Conservation (phyloP, 306 rosid species). For the Astragalus glycyphyllos region DNA sequence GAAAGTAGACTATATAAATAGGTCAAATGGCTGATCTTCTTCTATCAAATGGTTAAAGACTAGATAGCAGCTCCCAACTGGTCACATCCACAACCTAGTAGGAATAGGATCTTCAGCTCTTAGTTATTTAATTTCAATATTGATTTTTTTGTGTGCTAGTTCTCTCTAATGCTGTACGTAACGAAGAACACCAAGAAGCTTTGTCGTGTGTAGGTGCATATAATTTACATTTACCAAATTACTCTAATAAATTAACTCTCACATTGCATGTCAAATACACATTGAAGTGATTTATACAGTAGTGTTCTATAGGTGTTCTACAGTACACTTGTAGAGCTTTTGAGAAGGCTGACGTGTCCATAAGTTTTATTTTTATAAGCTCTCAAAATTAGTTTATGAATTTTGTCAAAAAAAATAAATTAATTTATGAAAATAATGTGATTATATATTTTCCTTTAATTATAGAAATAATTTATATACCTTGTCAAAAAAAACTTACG, state of each 20-base stretch:
- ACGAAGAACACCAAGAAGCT: constrained; percentile 8
- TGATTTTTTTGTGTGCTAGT: constrained; percentile 28
- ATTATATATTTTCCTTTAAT: too few species aligned
- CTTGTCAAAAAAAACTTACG: too few species aligned
- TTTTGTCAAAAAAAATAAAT: too few species aligned
- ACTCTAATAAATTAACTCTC: constrained; percentile 34
- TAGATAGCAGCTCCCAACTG: not conserved
- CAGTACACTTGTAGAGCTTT: too few species aligned
- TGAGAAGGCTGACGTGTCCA: too few species aligned
- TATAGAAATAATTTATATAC: too few species aligned
- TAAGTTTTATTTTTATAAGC: too few species aligned
- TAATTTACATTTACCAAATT: constrained; percentile 20
- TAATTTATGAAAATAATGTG: too few species aligned
- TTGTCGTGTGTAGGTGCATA: constrained; percentile 26
- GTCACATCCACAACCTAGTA: constrained; percentile 3
- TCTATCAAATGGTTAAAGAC: constrained; percentile 1
- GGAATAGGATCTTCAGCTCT: constrained; percentile 33
- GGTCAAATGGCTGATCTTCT: constrained; percentile 43
- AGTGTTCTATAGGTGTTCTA: not conserved
- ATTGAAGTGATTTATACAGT: constrained; percentile 4
- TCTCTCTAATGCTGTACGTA: constrained; percentile 39
- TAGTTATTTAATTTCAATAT: constrained; percentile 36
- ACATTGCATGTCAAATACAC: constrained; percentile 16
- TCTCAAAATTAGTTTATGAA: too few species aligned
- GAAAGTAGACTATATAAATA: constrained; percentile 29